phyloP scores from a whole-genome alignment of 495 filamentous ascomycete genomes.

The Pseudotulostoma volvatum region DNA sequence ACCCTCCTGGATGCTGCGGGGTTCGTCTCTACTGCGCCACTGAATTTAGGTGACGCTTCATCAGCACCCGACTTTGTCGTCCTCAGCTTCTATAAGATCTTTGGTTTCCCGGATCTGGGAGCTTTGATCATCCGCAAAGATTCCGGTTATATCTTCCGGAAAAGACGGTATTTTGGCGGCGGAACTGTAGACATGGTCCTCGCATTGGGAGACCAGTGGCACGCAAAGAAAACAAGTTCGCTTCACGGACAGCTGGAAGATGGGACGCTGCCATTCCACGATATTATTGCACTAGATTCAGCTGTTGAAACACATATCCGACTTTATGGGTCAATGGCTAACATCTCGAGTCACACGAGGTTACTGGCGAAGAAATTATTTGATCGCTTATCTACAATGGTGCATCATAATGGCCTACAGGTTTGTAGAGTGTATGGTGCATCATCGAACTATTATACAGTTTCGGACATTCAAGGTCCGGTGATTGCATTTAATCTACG shows the following conservation, averaged over 20 bases:
- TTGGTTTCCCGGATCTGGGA: slow-evolving; percentile 86
- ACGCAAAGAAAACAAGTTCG: slow-evolving; percentile 52
- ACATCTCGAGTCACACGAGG: slow-evolving; percentile 58
- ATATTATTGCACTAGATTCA: slow-evolving; percentile 59
- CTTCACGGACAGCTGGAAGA: slow-evolving; percentile 76
- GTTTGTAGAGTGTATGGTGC: slow-evolving; percentile 39
- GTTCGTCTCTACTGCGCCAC: slow-evolving; percentile 55
- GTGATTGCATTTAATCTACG: slow-evolving; percentile 71
- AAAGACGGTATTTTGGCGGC: slow-evolving; percentile 77
- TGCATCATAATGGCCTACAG: slow-evolving; percentile 47
- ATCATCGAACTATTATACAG: slow-evolving; percentile 23
- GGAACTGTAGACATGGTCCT: slow-evolving; percentile 78
- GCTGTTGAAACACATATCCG: slow-evolving; percentile 53
- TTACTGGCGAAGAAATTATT: slow-evolving; percentile 45
- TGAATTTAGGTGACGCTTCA: slow-evolving; percentile 48
- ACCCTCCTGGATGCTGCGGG: slow-evolving; percentile 86
- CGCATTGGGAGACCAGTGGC: slow-evolving; percentile 34
- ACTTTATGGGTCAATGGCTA: slow-evolving; percentile 52
- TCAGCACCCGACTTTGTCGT: slow-evolving; percentile 72
- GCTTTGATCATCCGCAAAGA: slow-evolving; percentile 68
- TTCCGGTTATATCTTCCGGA: slow-evolving; percentile 42
- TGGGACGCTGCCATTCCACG: slow-evolving; percentile 80
- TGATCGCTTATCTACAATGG: slow-evolving; percentile 38
- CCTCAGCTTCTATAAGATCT: slow-evolving; percentile 91
- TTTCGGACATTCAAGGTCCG: slow-evolving; percentile 49